A percentile compares a stretch with the other conserved stretches of the same genome.
Conservation (phyloP, 2,329 filamentous ascomycete species). For the Epichloe festucae region DNA sequence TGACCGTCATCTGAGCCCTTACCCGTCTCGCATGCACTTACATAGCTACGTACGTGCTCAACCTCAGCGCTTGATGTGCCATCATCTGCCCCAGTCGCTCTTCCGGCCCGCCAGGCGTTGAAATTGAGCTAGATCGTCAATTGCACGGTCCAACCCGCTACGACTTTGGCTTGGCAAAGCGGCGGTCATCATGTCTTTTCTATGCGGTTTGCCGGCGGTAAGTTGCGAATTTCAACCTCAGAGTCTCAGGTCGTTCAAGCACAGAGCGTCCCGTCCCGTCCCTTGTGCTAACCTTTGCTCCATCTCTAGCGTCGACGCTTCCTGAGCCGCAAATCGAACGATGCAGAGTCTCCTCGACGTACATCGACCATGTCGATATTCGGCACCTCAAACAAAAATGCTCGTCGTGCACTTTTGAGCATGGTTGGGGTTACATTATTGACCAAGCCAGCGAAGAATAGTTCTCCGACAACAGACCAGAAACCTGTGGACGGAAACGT, state of each 20-base stretch:
- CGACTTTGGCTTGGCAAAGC: neutral
- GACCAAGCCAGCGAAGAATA: constrained; percentile 11
- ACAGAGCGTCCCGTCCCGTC: neutral
- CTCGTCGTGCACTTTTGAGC: constrained; percentile 16
- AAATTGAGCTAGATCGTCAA: neutral
- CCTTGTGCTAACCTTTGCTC: constrained; percentile 3
- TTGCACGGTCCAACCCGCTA: neutral
- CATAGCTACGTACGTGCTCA: neutral
- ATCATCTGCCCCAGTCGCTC: neutral
- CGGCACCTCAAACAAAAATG: constrained; percentile 21
- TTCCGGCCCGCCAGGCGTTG: neutral
- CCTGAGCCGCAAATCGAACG: constrained; percentile 4
- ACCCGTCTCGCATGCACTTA: neutral
- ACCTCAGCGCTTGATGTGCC: neutral
- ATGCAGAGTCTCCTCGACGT: constrained; percentile 16
- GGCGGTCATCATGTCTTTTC: constrained; percentile 9
- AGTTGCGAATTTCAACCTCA: neutral
- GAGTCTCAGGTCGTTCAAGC: neutral
- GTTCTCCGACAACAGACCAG: constrained; percentile 14
- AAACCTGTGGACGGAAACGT: constrained; percentile 16
- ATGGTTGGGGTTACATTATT: constrained; percentile 23
- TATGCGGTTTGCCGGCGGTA: constrained; percentile 14
- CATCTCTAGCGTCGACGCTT: constrained; percentile 9
- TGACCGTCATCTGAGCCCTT: neutral
- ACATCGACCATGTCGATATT: constrained; percentile 27